Base-by-base conservation (phyloP, 2,329 filamentous ascomycete species). In the Blastomyces parvus region DNA sequence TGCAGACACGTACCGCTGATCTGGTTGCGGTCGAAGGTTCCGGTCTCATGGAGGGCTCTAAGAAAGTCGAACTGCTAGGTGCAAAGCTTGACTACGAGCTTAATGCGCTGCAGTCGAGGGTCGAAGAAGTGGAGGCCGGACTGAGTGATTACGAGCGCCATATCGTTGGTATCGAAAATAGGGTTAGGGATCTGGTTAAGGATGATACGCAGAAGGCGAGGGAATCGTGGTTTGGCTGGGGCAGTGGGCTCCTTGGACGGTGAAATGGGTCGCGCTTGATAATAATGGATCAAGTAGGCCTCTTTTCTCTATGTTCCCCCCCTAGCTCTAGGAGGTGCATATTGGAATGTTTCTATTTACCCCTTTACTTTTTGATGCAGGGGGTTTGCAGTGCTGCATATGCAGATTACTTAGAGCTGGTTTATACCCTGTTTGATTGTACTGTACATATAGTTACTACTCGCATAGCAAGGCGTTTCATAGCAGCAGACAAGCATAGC, bases 71-170 rank as follows among this genome's bases (percentile, higher is more conserved):
- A 73, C 84, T 88, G 27, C 79, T 95, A 48, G 86, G 88, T 2
- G 90, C 91, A 25, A 92, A 92, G 75, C 81, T 97, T 62, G 92
- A 97, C 70, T 97, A 97, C 74, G 93, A 97, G 78, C 87, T 97
- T 65, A 85, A 88, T 64, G 86, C 86, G 19, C 79, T 97, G n/a
- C 82, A 86, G 59, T 86, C 87, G 58, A 91, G 91, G 70, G 88
- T 96, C 11, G 83, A 89, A 69, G 93, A 97, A 71, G 89, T 96
- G 9, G 91, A 96, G 71, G 88, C 91, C 65, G 89, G 89, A 0
- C 85, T 96, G 0, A 79, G 78, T 13, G 88, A 91, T 65, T 95
- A 96, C 74, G 89, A 92, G 74, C 82, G 84, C 59, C 88, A 92
- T 73, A 89, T 94, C 1, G 79, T 83, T 56, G 87, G 90, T 62